phyloP scores from a whole-genome alignment of 345 rosid species.

The Sisymbrium irio region DNA sequence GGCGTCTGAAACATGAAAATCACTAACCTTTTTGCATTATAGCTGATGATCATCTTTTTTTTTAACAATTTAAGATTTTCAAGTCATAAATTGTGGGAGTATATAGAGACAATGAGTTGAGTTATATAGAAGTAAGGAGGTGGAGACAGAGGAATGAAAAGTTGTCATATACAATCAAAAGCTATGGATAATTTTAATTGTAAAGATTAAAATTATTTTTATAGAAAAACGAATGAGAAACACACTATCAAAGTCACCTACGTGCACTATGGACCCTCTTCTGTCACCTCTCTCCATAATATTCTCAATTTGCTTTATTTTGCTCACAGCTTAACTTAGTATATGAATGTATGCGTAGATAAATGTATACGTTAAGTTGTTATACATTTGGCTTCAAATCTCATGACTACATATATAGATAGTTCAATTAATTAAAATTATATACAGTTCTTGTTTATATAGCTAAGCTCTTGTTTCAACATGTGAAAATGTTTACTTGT shows the following conservation, averaged over 20 bases:
- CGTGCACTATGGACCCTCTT: constrained; percentile 26
- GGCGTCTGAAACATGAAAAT: constrained; percentile 27
- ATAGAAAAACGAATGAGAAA: neutral
- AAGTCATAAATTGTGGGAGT: constrained; percentile 9
- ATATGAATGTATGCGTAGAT: neutral
- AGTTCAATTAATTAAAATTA: neutral
- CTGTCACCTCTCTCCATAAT: constrained; percentile 20
- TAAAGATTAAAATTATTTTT: neutral
- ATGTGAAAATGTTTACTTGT: neutral
- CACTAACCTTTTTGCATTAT: neutral
- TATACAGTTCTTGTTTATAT: neutral
- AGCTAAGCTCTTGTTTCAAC: neutral
- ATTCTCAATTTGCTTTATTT: constrained; percentile 11
- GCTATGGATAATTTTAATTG: constrained; percentile 28
- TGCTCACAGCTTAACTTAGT: neutral
- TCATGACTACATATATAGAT: neutral
- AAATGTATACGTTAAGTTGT: neutral
- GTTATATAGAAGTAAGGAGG: constrained; percentile 39
- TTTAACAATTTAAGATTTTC: neutral
- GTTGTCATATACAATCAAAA: constrained; percentile 34
- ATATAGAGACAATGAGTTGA: constrained; percentile 14
- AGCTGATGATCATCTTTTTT: constrained; percentile 18
- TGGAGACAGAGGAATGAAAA: constrained; percentile 16
- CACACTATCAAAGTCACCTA: constrained; percentile 29
- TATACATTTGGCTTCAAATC: neutral